Evolutionary conservation across 208 protist species (phyloP), one percentile per base, ranked within the genome.

Genomic region (Acanthamoeba royreba): DNA sequence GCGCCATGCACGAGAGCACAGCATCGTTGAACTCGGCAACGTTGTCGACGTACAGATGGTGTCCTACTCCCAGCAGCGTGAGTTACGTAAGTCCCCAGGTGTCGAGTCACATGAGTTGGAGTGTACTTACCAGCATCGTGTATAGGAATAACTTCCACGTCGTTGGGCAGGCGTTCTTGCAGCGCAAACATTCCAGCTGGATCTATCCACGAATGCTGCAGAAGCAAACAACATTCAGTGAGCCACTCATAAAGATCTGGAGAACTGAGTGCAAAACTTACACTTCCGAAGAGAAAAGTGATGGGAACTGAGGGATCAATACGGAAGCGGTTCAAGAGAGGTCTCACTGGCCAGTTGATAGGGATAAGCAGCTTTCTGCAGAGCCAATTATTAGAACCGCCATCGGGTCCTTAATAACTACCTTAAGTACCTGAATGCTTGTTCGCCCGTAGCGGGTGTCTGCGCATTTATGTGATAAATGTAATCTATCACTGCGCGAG

Each of bases 281-380:
- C 79, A 1, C n/a, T 88, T 28, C 79, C 79, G 40, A 63, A 61
- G 7, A 88, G 28, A 22, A 88, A 88, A 4, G 79, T 61, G 79
- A 88, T 5, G 5, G 42, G 42, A 25, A 88, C 61, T 22, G 42
- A 40, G 13, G 79, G 79, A 28, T 53, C 47, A 17, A 88, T 63
- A 5, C 5, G 3, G 49, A 61, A 53, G 1, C 79, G 43, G 2
- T 88, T 47, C 46, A 52, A 5, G 8, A 88, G 31, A 4, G 79
- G 79, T 28, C 25, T 53, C 9, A 38, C 79, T 5, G 79, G 47
- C 79, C 79, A 88, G 79, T 61, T 88, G 25, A 88, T 53, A 5
- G 79, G 79, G n/a, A 88, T 61, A n/a, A 88, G n/a, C 79, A 88
- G 43, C 19, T 88, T 88, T 61, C 79, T 79, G 61, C 17, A n/a